These are phyloP conservation scores for Neurospora sp. DNA, from an alignment of 495 filamentous ascomycete species.

Conservation along the genomic window DNA sequence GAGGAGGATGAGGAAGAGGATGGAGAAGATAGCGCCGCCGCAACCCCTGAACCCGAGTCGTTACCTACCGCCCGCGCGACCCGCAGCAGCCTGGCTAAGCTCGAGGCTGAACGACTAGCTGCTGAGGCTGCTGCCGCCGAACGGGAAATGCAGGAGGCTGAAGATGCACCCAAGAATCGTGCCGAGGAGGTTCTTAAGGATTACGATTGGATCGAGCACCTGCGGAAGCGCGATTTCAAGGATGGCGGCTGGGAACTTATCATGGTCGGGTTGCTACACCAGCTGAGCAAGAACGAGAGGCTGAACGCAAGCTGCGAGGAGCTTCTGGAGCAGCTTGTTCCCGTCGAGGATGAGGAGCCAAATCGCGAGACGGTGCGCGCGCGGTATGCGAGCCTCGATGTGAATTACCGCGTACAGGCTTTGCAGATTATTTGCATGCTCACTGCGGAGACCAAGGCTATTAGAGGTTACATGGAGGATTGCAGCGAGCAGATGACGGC, in stretches of 20 bases:
- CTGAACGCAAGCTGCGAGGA: slow-evolving; percentile 64
- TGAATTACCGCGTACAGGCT: slow-evolving; percentile 71
- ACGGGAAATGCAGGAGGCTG: slow-evolving; percentile 26
- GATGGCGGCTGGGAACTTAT: slow-evolving; percentile 89
- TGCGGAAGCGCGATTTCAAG: slow-evolving; percentile 75
- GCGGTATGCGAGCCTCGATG: slow-evolving; percentile 63
- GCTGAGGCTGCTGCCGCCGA: slow-evolving; percentile 43
- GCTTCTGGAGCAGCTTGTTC: slow-evolving; percentile 68
- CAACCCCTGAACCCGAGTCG: slow-evolving; percentile 58
- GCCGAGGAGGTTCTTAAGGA: slow-evolving; percentile 67
- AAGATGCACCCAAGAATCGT: slow-evolving; percentile 47
- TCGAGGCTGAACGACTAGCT: slow-evolving; percentile 55
- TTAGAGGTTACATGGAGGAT: slow-evolving; percentile 81
- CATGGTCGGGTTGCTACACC: slow-evolving; percentile 75
- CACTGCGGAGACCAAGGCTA: slow-evolving; percentile 71
- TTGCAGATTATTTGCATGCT: slow-evolving; percentile 83
- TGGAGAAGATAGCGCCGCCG: slow-evolving; percentile 48
- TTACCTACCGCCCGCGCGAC: slow-evolving; percentile 62
- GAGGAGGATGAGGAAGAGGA: slow-evolving; percentile 56
- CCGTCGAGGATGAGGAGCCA: slow-evolving; percentile 55
- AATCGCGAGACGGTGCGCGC: slow-evolving; percentile 57
- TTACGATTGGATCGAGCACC: slow-evolving; percentile 74
- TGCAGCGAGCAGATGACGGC: slow-evolving; percentile 87
- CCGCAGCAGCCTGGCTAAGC: slow-evolving; percentile 72
- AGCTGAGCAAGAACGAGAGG: slow-evolving; percentile 66